Percentiles rank a stretch among this genome's conserved stretches.
These are phyloP conservation scores for Parastagonospora avenae DNA, from an alignment of 2,329 filamentous ascomycete genomes.

Conservation along the genomic window DNA sequence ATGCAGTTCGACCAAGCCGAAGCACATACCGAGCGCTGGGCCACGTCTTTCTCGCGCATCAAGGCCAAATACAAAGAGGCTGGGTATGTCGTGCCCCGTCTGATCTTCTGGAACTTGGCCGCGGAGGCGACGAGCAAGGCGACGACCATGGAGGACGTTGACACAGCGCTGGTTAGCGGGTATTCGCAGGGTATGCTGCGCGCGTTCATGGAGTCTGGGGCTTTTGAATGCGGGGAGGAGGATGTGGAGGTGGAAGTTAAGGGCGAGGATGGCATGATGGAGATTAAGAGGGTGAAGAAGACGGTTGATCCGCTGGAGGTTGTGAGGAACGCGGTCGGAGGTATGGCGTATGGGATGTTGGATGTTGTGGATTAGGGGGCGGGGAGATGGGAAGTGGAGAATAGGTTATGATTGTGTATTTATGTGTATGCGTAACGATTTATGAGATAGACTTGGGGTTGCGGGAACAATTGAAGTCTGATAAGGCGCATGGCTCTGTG, in stretches of 20 bases:
- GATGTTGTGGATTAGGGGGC: slow-evolving; percentile 56
- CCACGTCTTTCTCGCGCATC: slow-evolving; percentile 58
- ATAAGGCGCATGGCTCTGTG: too few species aligned
- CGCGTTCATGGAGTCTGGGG: slow-evolving; percentile 59
- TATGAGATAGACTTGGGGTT: too few species aligned
- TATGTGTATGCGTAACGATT: too few species aligned
- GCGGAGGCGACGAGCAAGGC: slow-evolving; percentile 56
- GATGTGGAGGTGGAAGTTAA: slow-evolving; percentile 44
- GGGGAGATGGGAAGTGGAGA: neutral
- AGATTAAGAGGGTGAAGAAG: slow-evolving; percentile 39
- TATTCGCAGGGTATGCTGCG: slow-evolving; percentile 65
- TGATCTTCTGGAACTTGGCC: slow-evolving; percentile 67
- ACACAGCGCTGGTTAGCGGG: slow-evolving; percentile 59
- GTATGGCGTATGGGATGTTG: slow-evolving; percentile 63
- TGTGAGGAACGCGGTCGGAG: slow-evolving; percentile 58
- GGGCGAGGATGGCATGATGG: slow-evolving; percentile 30
- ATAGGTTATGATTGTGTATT: neutral
- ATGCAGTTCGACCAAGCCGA: slow-evolving; percentile 62
- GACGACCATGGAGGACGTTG: slow-evolving; percentile 51
- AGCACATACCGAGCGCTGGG: slow-evolving; percentile 39
- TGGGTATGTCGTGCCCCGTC: slow-evolving; percentile 48
- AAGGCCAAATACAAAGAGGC: slow-evolving; percentile 29
- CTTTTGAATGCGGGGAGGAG: slow-evolving; percentile 51
- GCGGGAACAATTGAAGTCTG: too few species aligned
- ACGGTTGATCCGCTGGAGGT: slow-evolving; percentile 52